phyloP scores from a whole-genome alignment of 1,284 basidiomycete genomes.

The Ganoderma resinaceum region DNA sequence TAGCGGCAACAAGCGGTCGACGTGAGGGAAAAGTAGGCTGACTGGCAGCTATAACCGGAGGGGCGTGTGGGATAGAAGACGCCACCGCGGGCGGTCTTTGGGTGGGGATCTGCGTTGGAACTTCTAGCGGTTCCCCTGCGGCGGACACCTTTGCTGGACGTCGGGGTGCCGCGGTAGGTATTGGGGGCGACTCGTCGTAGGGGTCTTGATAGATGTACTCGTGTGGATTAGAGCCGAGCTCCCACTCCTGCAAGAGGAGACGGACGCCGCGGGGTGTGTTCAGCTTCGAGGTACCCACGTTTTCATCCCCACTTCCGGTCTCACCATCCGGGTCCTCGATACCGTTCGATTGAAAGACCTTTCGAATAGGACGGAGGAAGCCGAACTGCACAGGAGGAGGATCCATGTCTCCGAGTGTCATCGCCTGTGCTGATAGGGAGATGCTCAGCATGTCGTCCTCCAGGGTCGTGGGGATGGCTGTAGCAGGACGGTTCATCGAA shows the following conservation, averaged over 20 bases:
- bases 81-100: slow-evolving; percentile 34
- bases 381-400: slow-evolving; percentile 64
- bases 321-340: slow-evolving; percentile 38
- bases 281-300: slow-evolving; percentile 1
- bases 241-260: slow-evolving; percentile 72
- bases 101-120: slow-evolving; percentile 13
- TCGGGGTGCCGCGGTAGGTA: neutral
- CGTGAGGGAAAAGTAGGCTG: slow-evolving; percentile 18
- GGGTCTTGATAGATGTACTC: slow-evolving; percentile 62
- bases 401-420: slow-evolving; percentile 56
- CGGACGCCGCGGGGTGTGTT: slow-evolving; percentile 60
- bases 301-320: slow-evolving; percentile 17
- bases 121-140: slow-evolving; percentile 6
- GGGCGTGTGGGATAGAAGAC: slow-evolving; percentile 24
- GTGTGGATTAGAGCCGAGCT: slow-evolving; percentile 56
- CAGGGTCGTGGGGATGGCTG: slow-evolving; percentile 34
- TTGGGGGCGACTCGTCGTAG: slow-evolving; percentile 45
- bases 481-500: slow-evolving; percentile 45
- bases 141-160: slow-evolving; percentile 13
- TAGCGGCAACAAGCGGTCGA: slow-evolving; percentile 21
- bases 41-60: slow-evolving; percentile 32
- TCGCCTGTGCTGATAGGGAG: slow-evolving; percentile 54
- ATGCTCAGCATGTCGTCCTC: slow-evolving; percentile 45
- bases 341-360: slow-evolving; percentile 18
- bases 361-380: slow-evolving; percentile 60